phyloP scores from a whole-genome alignment of 2,329 filamentous ascomycete species.

The Sporothrix pallida region DNA sequence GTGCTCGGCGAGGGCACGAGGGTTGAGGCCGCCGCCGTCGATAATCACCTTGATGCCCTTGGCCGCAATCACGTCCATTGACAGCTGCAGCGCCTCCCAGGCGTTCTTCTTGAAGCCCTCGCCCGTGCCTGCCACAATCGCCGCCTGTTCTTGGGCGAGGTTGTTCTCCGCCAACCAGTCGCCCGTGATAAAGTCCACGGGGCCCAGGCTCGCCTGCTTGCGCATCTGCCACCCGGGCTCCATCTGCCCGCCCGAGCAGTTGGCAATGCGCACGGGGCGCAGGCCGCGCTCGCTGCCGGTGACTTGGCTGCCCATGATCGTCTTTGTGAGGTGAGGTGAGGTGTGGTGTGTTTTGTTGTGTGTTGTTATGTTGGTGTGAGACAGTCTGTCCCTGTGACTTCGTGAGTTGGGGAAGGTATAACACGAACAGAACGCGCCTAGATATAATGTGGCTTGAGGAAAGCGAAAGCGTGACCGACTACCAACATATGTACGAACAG shows the following conservation, averaged over 20 bases:
- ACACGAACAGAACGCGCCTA: too few species aligned
- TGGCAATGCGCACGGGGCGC: constrained; percentile 47
- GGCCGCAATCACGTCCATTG: constrained; percentile 40
- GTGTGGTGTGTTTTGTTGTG: not conserved
- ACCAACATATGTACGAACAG: too few species aligned
- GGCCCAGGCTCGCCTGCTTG: constrained; percentile 39
- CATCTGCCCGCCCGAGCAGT: constrained; percentile 44
- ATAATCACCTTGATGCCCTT: constrained; percentile 56
- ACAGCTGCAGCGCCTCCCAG: constrained; percentile 30
- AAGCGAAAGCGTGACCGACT: too few species aligned
- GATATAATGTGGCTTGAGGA: not conserved
- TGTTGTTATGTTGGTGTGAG: not conserved
- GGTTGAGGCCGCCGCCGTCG: constrained; percentile 54
- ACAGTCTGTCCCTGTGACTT: constrained; percentile 3
- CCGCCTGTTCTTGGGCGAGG: constrained; percentile 36
- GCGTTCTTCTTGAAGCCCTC: constrained; percentile 30
- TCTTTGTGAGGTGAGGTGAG: not conserved
- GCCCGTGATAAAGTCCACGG: constrained; percentile 39
- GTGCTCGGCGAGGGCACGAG: not conserved
- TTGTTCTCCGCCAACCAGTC: constrained; percentile 43
- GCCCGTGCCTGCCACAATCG: constrained; percentile 22
- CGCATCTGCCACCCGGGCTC: constrained; percentile 34
- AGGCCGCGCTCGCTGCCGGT: constrained; percentile 25
- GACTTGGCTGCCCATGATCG: constrained; percentile 8
- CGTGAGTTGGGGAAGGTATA: not conserved